These are phyloP conservation scores for Mollisiaceae sp. DNA, from an alignment of 2,329 filamentous ascomycete genomes.

Conservation along the genomic window DNA sequence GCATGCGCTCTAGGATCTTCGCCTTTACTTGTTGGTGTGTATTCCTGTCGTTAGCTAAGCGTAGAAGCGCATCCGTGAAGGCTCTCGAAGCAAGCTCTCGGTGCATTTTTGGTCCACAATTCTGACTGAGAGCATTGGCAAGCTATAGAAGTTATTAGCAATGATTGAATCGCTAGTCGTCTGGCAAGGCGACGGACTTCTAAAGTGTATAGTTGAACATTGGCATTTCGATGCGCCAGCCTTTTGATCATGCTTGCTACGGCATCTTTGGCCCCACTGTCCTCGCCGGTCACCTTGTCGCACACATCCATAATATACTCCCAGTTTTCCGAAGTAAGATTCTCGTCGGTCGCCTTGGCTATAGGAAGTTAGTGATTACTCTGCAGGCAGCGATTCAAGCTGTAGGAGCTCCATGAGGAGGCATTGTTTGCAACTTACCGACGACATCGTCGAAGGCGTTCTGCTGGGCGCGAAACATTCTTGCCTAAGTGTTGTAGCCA, in stretches of 20 bases:
- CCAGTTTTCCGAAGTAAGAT: slow-evolving; percentile 77
- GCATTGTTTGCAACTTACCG: slow-evolving; percentile 53
- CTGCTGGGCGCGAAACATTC: slow-evolving; percentile 65
- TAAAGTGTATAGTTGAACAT: slow-evolving; percentile 78
- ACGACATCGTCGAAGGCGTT: slow-evolving; percentile 75
- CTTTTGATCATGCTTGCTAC: slow-evolving; percentile 76
- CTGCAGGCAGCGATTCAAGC: slow-evolving; percentile 21
- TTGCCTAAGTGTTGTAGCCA: slow-evolving; percentile 12
- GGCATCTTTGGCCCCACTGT: slow-evolving; percentile 64
- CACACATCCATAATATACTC: slow-evolving; percentile 58
- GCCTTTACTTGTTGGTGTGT: slow-evolving; percentile 96
- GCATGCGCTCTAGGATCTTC: slow-evolving; percentile 96
- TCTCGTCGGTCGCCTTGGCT: slow-evolving; percentile 95
- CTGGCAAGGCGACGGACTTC: slow-evolving; percentile 52
- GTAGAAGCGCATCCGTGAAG: slow-evolving; percentile 88
- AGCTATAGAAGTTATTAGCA: slow-evolving; percentile 51
- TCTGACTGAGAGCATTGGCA: slow-evolving; percentile 74
- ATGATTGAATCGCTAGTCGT: background rate
- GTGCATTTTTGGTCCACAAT: slow-evolving; percentile 72
- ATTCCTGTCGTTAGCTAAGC: slow-evolving; percentile 91
- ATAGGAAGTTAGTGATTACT: slow-evolving; percentile 34
- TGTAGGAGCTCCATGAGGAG: slow-evolving; percentile 14
- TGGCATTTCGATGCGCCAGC: slow-evolving; percentile 75
- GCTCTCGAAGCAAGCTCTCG: slow-evolving; percentile 73
- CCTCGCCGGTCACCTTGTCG: slow-evolving; percentile 47